These are phyloP conservation scores for Hypocrella siamensis DNA, from an alignment of 2,329 filamentous ascomycete species.

Conservation along the genomic window DNA sequence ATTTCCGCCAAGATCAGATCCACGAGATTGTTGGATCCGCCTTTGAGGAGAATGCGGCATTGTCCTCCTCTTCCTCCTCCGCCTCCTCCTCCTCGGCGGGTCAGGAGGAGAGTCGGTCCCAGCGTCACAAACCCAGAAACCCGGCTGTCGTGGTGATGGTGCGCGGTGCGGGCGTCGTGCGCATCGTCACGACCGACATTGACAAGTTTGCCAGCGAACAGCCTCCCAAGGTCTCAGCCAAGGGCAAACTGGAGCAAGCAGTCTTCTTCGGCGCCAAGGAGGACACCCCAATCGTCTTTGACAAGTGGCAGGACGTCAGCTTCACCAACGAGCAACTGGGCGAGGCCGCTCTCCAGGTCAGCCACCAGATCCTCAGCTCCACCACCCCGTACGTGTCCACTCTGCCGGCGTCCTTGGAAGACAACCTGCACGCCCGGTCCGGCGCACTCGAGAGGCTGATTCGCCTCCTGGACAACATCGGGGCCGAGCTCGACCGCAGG, in stretches of 20 bases:
- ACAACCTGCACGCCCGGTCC: constrained; percentile 60
- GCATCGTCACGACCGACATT: constrained; percentile 41
- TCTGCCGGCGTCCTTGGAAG: constrained; percentile 60
- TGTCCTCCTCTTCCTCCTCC: no score
- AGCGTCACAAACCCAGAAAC: constrained; percentile 42
- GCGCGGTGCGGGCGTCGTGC: constrained; percentile 45
- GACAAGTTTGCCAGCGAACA: constrained; percentile 42
- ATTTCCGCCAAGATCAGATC: constrained; percentile 52
- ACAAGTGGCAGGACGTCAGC: constrained; percentile 45
- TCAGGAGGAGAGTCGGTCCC: constrained; percentile 31
- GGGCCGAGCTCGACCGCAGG: constrained; percentile 46
- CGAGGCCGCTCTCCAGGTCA: constrained; percentile 62
- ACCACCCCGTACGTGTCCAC: constrained; percentile 58
- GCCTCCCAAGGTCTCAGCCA: constrained; percentile 55
- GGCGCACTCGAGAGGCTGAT: constrained; percentile 64
- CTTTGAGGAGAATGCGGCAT: constrained; percentile 42
- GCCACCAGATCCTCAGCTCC: constrained; percentile 67
- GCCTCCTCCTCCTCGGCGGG: no score
- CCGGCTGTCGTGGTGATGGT: constrained; percentile 47
- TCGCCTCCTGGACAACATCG: constrained; percentile 50
- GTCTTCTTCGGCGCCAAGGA: constrained; percentile 78
- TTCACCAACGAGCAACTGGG: constrained; percentile 60
- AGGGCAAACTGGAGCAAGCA: constrained; percentile 83
- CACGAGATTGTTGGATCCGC: constrained; percentile 50
- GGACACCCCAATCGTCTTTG: constrained; percentile 79